These are phyloP conservation scores for Thelephora ganbajun DNA, from an alignment of 768 basidiomycete genomes.

Conservation along the genomic window DNA sequence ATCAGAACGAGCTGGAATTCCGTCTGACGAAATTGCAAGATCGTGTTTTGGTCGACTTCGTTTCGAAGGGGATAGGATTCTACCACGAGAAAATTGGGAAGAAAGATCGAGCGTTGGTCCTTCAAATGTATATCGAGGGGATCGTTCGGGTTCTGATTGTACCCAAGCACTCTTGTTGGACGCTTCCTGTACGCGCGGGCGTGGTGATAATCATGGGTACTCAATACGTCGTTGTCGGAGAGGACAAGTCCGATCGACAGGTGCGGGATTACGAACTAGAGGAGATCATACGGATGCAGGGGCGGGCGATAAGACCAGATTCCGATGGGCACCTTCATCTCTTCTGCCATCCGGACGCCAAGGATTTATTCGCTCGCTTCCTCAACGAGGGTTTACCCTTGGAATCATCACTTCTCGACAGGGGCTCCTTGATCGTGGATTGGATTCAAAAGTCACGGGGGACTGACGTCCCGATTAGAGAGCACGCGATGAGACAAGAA, in stretches of 20 bases:
- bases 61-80: slow-evolving; percentile 80
- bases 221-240: slow-evolving; percentile 53
- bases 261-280: slow-evolving; percentile 67
- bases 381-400: slow-evolving; percentile 80
- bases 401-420: slow-evolving; percentile 63
- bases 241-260: slow-evolving; percentile 34
- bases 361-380: slow-evolving; percentile 71
- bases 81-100: slow-evolving; percentile 63
- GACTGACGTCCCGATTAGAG: not conserved
- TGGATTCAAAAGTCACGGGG: not conserved
- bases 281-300: slow-evolving; percentile 88
- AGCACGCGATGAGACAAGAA: slow-evolving; percentile 38
- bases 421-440: slow-evolving; percentile 26
- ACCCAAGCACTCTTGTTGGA: slow-evolving; percentile 79
- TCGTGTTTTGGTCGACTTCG: slow-evolving; percentile 45
- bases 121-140: slow-evolving; percentile 74
- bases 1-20: slow-evolving; percentile 42
- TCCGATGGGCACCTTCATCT: slow-evolving; percentile 60
- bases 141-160: slow-evolving; percentile 69
- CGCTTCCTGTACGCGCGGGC: slow-evolving; percentile 68
- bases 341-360: slow-evolving; percentile 81
- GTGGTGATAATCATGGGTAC: slow-evolving; percentile 87
- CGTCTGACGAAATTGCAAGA: slow-evolving; percentile 50
- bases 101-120: slow-evolving; percentile 53
- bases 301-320: slow-evolving; percentile 50